These are phyloP conservation scores for Actinidia arguta DNA, from an alignment of 179 eudicot genomes.

Conservation along the genomic window DNA sequence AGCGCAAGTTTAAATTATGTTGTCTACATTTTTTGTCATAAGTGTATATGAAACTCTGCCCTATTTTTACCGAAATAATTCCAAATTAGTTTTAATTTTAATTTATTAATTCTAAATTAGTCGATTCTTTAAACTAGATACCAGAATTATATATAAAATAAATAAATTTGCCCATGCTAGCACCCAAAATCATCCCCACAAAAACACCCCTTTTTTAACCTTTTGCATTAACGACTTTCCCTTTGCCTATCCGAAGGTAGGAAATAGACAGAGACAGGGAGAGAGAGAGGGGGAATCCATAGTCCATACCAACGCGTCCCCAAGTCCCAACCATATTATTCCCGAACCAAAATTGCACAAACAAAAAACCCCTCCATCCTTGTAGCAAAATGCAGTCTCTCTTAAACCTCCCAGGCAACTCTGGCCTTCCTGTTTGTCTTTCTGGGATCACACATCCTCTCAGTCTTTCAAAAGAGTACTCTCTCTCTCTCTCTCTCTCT, in stretches of 20 bases:
- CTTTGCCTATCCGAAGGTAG: neutral
- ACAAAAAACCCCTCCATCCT: neutral
- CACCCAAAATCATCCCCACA: too few species aligned
- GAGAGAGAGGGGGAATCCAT: neutral
- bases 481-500: constrained; percentile 11
- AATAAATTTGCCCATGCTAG: too few species aligned
- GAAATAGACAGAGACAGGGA: neutral
- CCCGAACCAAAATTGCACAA: neutral
- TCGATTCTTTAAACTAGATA: too few species aligned
- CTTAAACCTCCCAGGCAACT: constrained; percentile 26
- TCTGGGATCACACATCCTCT: constrained; percentile 37
- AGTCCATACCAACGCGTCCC: neutral
- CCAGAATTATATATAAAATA: too few species aligned
- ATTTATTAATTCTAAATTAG: too few species aligned
- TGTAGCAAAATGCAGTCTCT: constrained; percentile 25
- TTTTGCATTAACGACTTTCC: neutral
- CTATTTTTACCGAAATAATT: too few species aligned
- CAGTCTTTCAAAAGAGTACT: constrained; percentile 30
- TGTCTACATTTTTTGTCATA: too few species aligned
- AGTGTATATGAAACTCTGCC: too few species aligned
- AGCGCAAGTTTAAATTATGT: too few species aligned
- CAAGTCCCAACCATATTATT: neutral
- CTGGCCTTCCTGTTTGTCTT: constrained; percentile 40
- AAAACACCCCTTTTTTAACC: neutral
- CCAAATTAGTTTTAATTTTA: too few species aligned